phyloP scores from a whole-genome alignment of 179 eudicot species.

The Carnegiea gigantea region DNA sequence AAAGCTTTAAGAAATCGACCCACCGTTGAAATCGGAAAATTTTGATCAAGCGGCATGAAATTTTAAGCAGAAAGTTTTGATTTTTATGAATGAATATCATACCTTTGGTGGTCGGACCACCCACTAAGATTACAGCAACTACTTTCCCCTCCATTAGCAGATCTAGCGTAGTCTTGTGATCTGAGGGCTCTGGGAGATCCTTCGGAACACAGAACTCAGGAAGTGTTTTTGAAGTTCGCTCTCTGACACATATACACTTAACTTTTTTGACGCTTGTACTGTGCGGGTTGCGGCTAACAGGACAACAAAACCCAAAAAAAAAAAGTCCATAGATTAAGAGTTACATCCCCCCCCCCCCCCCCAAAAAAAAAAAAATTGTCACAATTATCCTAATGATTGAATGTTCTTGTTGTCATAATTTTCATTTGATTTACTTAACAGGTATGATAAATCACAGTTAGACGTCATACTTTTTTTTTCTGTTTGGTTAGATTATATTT shows the following conservation, averaged over 20 bases:
- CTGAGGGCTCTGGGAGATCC: background rate
- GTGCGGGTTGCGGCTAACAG: too few species aligned
- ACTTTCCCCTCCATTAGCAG: slow-evolving; percentile 51
- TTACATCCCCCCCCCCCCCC: too few species aligned
- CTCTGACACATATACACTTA: background rate
- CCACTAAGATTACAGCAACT: slow-evolving; percentile 85
- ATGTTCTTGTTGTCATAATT: too few species aligned
- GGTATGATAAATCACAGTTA: too few species aligned
- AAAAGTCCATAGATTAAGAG: too few species aligned
- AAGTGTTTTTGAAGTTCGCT: background rate
- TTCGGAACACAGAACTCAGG: too few species aligned
- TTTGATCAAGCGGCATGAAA: slow-evolving; percentile 7
- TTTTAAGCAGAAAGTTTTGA: slow-evolving; percentile 13
- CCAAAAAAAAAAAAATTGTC: too few species aligned
- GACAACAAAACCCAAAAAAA: too few species aligned
- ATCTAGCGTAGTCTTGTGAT: background rate
- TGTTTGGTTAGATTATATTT: too few species aligned
- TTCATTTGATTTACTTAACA: too few species aligned
- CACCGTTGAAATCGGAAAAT: background rate
- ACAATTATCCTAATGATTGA: too few species aligned
- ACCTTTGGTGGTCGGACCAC: slow-evolving; percentile 84
- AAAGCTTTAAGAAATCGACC: slow-evolving; percentile 1
- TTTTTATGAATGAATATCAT: slow-evolving; percentile 9
- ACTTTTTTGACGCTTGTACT: background rate
- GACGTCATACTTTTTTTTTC: too few species aligned